phyloP scores from a whole-genome alignment of 768 basidiomycete species.

The Termitomyces sp. region DNA sequence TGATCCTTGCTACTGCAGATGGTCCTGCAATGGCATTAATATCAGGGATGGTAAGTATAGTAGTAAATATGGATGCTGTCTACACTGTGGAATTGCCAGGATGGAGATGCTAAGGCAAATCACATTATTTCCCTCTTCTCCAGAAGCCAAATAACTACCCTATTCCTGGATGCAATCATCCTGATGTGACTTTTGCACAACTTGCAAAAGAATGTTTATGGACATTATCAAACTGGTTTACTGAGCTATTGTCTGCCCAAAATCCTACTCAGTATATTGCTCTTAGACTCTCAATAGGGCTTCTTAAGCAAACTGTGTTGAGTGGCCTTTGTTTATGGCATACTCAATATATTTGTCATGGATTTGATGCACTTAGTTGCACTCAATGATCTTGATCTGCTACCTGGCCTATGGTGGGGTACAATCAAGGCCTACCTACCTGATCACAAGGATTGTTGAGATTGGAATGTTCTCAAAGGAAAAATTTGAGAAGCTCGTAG shows the following conservation, averaged over 20 bases:
- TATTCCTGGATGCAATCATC: slow-evolving; percentile 22
- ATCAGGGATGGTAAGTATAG: slow-evolving; percentile 28
- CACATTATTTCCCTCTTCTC: slow-evolving; percentile 30
- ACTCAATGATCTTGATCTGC: slow-evolving; percentile 35
- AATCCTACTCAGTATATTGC: too few species aligned
- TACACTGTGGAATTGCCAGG: slow-evolving; percentile 28
- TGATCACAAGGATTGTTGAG: slow-evolving; percentile 1
- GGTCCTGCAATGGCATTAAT: slow-evolving; percentile 26
- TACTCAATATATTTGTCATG: slow-evolving; percentile 32
- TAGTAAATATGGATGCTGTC: slow-evolving; percentile 31
- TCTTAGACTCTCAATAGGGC: background rate
- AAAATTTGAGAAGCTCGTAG: slow-evolving; percentile 14
- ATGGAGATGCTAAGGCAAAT: slow-evolving; percentile 17
- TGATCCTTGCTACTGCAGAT: slow-evolving; percentile 25
- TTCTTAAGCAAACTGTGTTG: slow-evolving; percentile 24
- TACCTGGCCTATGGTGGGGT: slow-evolving; percentile 33
- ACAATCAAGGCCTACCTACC: slow-evolving; percentile 23
- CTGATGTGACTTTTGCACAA: slow-evolving; percentile 19
- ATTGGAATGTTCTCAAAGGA: slow-evolving; percentile 3
- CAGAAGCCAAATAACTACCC: slow-evolving; percentile 22
- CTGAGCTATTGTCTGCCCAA: too few species aligned
- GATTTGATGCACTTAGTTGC: slow-evolving; percentile 40
- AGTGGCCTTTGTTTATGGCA: slow-evolving; percentile 28
- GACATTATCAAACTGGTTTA: too few species aligned
- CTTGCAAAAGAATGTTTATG: background rate